Conservation (phyloP, 2,329 filamentous ascomycete species). For the Sclerotinia glacialis region DNA sequence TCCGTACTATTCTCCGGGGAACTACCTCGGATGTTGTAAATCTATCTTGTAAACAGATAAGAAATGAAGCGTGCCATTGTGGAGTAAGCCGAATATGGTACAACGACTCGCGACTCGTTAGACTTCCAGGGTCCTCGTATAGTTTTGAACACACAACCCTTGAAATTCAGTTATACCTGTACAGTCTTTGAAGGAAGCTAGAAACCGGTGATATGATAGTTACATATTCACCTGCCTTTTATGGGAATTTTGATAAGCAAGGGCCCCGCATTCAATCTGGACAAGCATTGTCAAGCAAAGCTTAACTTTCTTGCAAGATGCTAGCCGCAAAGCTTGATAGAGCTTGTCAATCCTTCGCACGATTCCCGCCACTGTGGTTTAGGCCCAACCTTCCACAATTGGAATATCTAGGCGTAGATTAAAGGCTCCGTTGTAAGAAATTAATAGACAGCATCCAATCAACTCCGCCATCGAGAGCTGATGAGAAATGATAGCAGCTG, state of each 20-base stretch:
- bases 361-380: not conserved
- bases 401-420: not conserved
- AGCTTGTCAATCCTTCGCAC: not conserved
- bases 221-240: slow-evolving; percentile 3
- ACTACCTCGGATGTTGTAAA: not conserved
- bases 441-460: not conserved
- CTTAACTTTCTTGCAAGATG: not conserved
- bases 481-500: not conserved
- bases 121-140: not conserved
- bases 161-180: not conserved
- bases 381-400: not conserved
- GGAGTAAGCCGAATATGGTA: not conserved
- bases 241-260: slow-evolving; percentile 3
- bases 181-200: not conserved
- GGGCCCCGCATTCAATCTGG: slow-evolving; percentile 5
- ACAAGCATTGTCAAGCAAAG: slow-evolving; percentile 10
- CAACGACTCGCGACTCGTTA: not conserved
- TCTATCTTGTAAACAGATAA: slow-evolving; percentile 2
- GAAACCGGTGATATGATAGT: not conserved
- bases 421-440: not conserved
- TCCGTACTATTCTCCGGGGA: not conserved
- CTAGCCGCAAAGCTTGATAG: slow-evolving; percentile 1
- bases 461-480: not conserved
- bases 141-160: not conserved
- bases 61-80: slow-evolving; percentile 2